A percentile compares a stretch with the other conserved stretches of the same genome.
phyloP scores from a whole-genome alignment of 78 protist genomes.

The Creolimax fragrantissima region DNA sequence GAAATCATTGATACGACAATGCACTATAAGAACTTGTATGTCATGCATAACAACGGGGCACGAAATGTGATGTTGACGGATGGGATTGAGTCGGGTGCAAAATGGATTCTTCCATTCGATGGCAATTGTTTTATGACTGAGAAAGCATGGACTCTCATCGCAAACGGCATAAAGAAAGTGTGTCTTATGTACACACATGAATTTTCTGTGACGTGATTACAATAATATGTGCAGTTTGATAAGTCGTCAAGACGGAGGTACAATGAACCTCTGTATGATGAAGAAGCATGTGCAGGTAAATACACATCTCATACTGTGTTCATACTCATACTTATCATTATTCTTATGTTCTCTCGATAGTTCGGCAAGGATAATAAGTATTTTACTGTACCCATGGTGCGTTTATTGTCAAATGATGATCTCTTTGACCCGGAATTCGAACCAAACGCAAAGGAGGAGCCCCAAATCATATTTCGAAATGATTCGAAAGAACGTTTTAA shows the following conservation, averaged over 20 bases:
- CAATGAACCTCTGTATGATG: no score
- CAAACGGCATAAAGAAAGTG: not conserved
- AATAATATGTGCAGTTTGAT: no score
- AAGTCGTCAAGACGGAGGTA: no score
- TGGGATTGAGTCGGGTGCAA: not conserved
- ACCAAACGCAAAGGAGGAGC: conserved; percentile 13
- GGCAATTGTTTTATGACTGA: conserved; percentile 22
- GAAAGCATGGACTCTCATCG: not conserved
- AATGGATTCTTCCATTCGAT: conserved; percentile 19
- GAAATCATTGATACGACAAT: not conserved
- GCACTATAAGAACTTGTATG: conserved; percentile 16
- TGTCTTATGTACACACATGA: no score
- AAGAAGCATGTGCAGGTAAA: not conserved
- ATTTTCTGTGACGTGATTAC: no score
- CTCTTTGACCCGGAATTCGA: not conserved
- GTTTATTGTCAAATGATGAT: not conserved
- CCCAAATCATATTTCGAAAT: conserved; percentile 13
- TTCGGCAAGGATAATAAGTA: not conserved
- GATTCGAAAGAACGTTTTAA: conserved; percentile 7
- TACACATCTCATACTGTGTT: no score
- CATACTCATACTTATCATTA: no score
- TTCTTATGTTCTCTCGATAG: no score
- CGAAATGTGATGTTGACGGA: conserved; percentile 9
- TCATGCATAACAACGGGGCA: conserved; percentile 35
- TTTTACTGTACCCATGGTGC: conserved; percentile 8